Percentiles rank a stretch among this genome's conserved stretches.
Evolutionary conservation across 495 filamentous ascomycete species (phyloP).

Genomic region (Tuber microsphaerosporum): DNA sequence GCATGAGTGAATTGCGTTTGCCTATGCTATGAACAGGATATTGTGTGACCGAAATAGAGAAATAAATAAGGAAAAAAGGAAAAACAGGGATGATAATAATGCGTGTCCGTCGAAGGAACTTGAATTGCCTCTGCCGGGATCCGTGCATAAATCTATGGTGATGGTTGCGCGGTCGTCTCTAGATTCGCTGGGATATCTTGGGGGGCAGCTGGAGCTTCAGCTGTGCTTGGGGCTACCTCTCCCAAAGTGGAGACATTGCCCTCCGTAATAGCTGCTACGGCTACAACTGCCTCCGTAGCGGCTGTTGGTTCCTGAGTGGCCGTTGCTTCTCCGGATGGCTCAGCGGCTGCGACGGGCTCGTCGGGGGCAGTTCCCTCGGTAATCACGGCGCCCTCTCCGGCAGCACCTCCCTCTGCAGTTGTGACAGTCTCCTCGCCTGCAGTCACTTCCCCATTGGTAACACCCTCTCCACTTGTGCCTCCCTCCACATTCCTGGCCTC

Average conservation of each 20-base stretch:
- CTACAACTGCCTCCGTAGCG: neutral
- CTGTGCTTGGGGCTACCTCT: neutral
- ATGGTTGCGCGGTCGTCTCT: neutral
- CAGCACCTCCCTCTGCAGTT: neutral
- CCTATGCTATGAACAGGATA: neutral
- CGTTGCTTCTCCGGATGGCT: neutral
- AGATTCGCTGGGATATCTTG: neutral
- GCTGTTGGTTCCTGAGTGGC: neutral
- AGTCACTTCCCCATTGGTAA: neutral
- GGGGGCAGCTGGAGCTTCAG: neutral
- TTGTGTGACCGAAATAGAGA: neutral
- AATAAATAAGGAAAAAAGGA: neutral
- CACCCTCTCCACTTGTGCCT: neutral
- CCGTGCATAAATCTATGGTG: neutral
- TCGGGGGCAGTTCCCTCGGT: neutral
- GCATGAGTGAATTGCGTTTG: neutral
- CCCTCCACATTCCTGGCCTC: neutral
- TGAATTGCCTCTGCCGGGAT: neutral
- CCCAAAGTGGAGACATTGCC: neutral
- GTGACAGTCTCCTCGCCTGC: neutral
- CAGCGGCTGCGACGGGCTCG: neutral
- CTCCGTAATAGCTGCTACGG: neutral
- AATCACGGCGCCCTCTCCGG: neutral
- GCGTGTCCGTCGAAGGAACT: neutral
- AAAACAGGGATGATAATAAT: neutral